These are phyloP conservation scores for Fusarium fujikuroi DNA, from an alignment of 2,329 filamentous ascomycete species.

Conservation along the genomic window DNA sequence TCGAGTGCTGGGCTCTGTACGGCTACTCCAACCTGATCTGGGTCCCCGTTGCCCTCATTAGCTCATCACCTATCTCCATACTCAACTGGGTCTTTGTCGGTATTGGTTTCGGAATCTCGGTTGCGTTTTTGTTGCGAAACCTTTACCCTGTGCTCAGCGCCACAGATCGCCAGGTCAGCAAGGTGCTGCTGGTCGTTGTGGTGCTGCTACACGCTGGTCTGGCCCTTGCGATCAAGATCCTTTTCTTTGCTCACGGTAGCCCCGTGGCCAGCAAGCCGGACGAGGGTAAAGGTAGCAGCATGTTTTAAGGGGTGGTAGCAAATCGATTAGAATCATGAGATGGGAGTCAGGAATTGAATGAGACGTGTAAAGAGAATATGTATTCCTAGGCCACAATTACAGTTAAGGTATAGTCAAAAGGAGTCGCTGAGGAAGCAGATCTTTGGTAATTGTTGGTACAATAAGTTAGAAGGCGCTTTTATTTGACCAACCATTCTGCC, in stretches of 20 bases:
- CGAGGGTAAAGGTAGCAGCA: slow-evolving; percentile 32
- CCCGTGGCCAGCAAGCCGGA: slow-evolving; percentile 54
- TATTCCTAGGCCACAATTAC: slow-evolving; percentile 2
- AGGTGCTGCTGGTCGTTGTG: slow-evolving; percentile 85
- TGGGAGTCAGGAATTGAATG: slow-evolving; percentile 18
- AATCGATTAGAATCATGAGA: not conserved
- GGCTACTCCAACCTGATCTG: slow-evolving; percentile 97
- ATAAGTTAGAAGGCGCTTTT: slow-evolving; percentile 37
- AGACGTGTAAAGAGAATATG: slow-evolving; percentile 33
- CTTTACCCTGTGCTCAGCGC: slow-evolving; percentile 91
- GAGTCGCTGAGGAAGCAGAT: slow-evolving; percentile 22
- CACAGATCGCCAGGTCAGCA: slow-evolving; percentile 91
- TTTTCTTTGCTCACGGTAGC: slow-evolving; percentile 91
- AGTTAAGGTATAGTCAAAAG: slow-evolving; percentile 19
- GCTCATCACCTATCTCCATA: slow-evolving; percentile 85
- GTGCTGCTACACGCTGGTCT: slow-evolving; percentile 88
- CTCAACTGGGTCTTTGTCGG: slow-evolving; percentile 96
- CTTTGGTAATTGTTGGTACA: slow-evolving; percentile 36
- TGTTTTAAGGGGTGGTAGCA: slow-evolving; percentile 27
- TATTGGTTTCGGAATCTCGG: slow-evolving; percentile 84
- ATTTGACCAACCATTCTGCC: slow-evolving; percentile 18
- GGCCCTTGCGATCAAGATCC: slow-evolving; percentile 91
- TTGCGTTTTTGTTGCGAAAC: slow-evolving; percentile 85
- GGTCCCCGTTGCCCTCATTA: slow-evolving; percentile 93
- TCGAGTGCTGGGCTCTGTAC: slow-evolving; percentile 96